phyloP scores from a whole-genome alignment of 257 asterid species.

The Gardenia jasminoides region DNA sequence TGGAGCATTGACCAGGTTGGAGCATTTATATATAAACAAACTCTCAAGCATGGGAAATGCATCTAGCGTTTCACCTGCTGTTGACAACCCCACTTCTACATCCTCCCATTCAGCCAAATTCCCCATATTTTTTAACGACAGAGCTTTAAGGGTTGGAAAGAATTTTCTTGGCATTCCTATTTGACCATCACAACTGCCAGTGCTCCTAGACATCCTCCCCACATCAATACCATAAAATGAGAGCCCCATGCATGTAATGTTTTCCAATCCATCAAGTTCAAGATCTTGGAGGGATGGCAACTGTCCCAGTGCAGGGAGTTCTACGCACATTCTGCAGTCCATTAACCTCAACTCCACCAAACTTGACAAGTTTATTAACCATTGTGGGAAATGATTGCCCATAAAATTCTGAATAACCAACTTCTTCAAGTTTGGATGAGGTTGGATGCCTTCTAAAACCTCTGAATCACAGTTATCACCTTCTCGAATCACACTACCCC shows the following conservation, averaged over 20 bases:
- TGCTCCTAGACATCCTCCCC: background rate
- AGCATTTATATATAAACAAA: background rate
- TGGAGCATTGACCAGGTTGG: background rate
- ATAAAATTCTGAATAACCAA: background rate
- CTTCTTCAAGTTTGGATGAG: constrained; percentile 19
- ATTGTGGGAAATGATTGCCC: constrained; percentile 20
- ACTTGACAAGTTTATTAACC: constrained; percentile 21
- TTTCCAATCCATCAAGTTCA: background rate
- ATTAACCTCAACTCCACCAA: background rate
- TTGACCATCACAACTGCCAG: background rate
- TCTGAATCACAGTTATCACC: constrained; percentile 8
- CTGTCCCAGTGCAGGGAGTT: constrained; percentile 15
- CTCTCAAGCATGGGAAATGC: background rate
- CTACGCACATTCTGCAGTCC: constrained; percentile 5
- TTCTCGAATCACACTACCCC: constrained; percentile 9
- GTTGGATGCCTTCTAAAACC: constrained; percentile 35
- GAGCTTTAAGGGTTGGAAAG: constrained; percentile 17
- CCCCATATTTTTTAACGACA: background rate
- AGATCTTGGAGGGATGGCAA: constrained; percentile 22
- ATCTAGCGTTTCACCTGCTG: background rate
- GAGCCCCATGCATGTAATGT: constrained; percentile 12
- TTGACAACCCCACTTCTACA: background rate
- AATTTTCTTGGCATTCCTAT: background rate
- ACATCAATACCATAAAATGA: background rate
- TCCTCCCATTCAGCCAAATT: constrained; percentile 21